phyloP scores from a whole-genome alignment of 2,329 filamentous ascomycete genomes.

The Neonectria hederae region DNA sequence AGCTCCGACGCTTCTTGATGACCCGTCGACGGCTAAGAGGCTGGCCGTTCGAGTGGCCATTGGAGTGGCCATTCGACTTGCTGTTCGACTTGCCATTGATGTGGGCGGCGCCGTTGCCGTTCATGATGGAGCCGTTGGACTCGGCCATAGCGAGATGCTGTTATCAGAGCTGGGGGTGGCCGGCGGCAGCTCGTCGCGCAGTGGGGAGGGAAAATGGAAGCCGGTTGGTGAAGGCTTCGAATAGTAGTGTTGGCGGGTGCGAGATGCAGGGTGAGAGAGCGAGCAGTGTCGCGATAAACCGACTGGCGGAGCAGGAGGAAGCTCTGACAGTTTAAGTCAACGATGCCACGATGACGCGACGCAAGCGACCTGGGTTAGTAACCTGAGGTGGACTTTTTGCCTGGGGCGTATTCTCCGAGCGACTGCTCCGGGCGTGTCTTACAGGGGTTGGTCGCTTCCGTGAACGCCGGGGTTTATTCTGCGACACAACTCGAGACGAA shows the following conservation, averaged over 20 bases:
- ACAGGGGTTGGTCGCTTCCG: constrained; percentile 1
- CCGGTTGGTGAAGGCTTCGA: constrained; percentile 22
- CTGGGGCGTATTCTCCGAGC: background rate
- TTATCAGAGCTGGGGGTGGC: constrained; percentile 24
- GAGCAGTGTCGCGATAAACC: constrained; percentile 14
- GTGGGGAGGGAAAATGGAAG: constrained; percentile 20
- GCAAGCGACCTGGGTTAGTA: background rate
- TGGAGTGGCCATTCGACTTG: constrained; percentile 16
- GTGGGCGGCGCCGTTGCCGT: constrained; percentile 53
- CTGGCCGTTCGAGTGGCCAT: constrained; percentile 47
- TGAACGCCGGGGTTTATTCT: constrained; percentile 29
- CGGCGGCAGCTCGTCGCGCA: constrained; percentile 21
- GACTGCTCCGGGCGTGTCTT: background rate
- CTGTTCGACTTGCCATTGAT: constrained; percentile 45
- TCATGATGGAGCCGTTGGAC: constrained; percentile 45
- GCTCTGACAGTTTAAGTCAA: constrained; percentile 5
- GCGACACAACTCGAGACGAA: constrained; percentile 39
- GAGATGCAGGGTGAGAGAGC: background rate
- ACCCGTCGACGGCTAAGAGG: constrained; percentile 33
- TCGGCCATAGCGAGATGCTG: constrained; percentile 48
- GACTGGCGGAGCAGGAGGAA: constrained; percentile 25
- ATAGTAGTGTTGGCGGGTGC: background rate
- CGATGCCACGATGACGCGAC: background rate
- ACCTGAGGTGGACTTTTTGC: constrained; percentile 10
- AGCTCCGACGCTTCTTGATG: constrained; percentile 39